Conservation (phyloP, 805 yeast genomes). For the Clavispora asparagi region DNA sequence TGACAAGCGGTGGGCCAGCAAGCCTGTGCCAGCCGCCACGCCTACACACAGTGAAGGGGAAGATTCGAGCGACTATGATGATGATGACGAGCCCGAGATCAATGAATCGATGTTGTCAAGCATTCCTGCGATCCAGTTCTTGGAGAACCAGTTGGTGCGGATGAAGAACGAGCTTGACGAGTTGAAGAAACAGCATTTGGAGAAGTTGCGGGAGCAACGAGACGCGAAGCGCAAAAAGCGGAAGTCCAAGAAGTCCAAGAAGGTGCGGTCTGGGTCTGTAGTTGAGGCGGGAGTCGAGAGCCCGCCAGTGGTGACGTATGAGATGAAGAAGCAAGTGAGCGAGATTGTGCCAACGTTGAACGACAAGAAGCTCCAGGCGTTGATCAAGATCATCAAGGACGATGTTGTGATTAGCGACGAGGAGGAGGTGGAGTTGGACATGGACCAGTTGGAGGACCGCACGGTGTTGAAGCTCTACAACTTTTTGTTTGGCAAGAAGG, state of each 20-base stretch:
- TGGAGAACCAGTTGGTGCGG: conserved; percentile 80
- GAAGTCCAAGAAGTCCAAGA: conserved; percentile 28
- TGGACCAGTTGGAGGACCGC: conserved; percentile 83
- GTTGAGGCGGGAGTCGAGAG: conserved; percentile 20
- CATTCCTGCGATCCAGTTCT: conserved; percentile 83
- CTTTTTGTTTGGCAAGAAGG: conserved; percentile 54
- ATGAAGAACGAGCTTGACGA: conserved; percentile 82
- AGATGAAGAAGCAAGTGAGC: conserved; percentile 91
- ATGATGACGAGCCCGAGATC: conserved; percentile 58
- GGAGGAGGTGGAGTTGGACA: conserved; percentile 88
- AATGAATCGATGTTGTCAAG: conserved; percentile 49
- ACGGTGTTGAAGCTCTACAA: conserved; percentile 81
- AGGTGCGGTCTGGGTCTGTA: conserved; percentile 19
- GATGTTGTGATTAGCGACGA: conserved; percentile 58
- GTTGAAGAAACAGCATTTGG: conserved; percentile 73
- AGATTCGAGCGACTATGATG: conserved; percentile 37
- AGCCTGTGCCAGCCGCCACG: conserved; percentile 58
- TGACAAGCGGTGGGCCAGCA: conserved; percentile 80
- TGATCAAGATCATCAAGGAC: conserved; percentile 79
- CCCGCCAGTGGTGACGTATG: conserved; percentile 66
- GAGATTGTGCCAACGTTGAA: conserved; percentile 76
- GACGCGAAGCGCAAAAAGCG: conserved; percentile 43
- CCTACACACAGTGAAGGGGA: conserved; percentile 50
- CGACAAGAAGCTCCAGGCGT: conserved; percentile 78
- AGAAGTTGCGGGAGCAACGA: conserved; percentile 61